Percentiles rank a stretch among this genome's conserved stretches.
Conservation (phyloP, 139 green algal species). For the Pleodorina starrii region DNA sequence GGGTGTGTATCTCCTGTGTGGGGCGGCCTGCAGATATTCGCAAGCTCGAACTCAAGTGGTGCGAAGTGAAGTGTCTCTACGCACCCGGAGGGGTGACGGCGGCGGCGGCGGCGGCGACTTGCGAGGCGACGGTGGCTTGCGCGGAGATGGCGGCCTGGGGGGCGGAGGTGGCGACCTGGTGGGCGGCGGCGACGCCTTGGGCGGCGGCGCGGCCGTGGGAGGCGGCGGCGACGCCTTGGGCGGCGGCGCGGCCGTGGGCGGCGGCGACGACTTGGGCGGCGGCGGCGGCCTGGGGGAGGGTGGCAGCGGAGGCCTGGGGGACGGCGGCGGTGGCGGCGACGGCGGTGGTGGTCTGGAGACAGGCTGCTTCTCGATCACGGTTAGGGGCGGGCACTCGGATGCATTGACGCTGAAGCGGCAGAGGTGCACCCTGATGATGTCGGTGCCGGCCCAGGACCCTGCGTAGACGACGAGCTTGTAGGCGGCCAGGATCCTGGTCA, state of each 20-base stretch:
- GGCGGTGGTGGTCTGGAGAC: neutral
- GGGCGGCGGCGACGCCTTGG: neutral
- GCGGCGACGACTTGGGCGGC: neutral
- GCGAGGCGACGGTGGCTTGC: neutral
- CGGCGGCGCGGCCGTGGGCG: neutral
- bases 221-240: neutral
- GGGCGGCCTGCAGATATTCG: too few relatives aligned
- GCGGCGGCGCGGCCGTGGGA: neutral
- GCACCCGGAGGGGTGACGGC: too few relatives aligned
- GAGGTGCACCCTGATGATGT: slow-evolving; percentile 6
- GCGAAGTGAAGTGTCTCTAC: too few relatives aligned
- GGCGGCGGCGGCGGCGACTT: neutral
- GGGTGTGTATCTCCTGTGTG: too few relatives aligned
- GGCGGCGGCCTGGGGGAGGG: neutral
- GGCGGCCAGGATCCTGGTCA: neutral
- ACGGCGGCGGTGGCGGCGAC: neutral
- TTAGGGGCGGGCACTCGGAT: neutral
- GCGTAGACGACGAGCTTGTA: slow-evolving; percentile 33
- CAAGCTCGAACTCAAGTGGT: too few relatives aligned
- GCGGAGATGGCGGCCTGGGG: neutral
- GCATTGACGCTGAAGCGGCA: neutral
- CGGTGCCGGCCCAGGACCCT: neutral
- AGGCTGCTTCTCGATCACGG: neutral
- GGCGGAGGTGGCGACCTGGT: neutral
- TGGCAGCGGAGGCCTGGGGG: neutral